phyloP scores from a whole-genome alignment of 2,329 filamentous ascomycete species.

The Fusarium sp. region DNA sequence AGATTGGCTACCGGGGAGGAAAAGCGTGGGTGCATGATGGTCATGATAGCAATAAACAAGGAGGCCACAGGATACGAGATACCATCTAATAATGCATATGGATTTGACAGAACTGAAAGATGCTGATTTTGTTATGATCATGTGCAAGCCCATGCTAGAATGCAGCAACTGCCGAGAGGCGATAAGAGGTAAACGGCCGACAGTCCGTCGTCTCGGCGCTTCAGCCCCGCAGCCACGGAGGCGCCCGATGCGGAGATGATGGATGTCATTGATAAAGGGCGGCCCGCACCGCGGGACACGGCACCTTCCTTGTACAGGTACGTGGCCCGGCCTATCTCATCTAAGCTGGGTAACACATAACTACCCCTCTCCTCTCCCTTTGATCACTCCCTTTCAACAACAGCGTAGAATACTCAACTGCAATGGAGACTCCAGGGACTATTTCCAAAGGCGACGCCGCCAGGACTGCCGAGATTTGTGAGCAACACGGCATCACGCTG shows the following conservation, averaged over 20 bases:
- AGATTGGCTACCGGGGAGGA: conserved; percentile 26
- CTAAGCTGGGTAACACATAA: not conserved
- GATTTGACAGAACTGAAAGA: not conserved
- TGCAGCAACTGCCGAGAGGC: not conserved
- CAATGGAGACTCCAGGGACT: conserved; percentile 40
- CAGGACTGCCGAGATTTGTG: conserved; percentile 44
- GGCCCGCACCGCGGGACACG: conserved; percentile 28
- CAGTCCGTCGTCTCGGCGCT: conserved; percentile 31
- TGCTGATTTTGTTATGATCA: not conserved
- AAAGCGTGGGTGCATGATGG: conserved; percentile 31
- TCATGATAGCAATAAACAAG: conserved; percentile 40
- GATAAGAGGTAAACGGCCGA: not conserved
- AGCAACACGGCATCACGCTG: conserved; percentile 62
- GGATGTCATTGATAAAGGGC: conserved; percentile 29
- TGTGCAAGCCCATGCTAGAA: not conserved
- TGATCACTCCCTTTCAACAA: not conserved
- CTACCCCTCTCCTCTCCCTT: not conserved
- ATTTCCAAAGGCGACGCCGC: conserved; percentile 45
- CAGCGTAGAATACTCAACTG: not conserved
- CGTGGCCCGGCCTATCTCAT: not conserved
- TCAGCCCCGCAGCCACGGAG: conserved; percentile 40
- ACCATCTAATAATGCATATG: conserved; percentile 37
- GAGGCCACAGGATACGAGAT: conserved; percentile 37
- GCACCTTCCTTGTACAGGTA: conserved; percentile 21
- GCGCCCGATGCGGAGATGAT: conserved; percentile 40